Conservation (phyloP, 2,329 filamentous ascomycete genomes). For the Pseudohalonectria lignicola region DNA sequence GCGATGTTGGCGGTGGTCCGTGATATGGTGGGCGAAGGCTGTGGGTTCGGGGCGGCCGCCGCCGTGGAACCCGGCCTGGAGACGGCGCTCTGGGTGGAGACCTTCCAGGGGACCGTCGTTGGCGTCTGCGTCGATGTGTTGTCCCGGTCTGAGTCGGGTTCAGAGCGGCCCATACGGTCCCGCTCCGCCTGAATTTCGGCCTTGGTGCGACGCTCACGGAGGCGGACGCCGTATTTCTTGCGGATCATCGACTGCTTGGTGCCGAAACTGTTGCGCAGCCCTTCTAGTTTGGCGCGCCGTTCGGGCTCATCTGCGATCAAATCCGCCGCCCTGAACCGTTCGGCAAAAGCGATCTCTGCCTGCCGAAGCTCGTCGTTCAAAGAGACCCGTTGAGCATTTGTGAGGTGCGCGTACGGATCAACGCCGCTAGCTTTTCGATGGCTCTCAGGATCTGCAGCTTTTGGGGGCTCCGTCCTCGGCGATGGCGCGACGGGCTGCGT, state of each 20-base stretch:
- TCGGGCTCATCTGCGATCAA: constrained; percentile 20
- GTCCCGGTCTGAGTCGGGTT: no score
- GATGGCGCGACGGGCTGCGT: no score
- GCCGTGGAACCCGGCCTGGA: no score
- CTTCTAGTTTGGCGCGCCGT: constrained; percentile 22
- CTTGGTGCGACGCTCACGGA: constrained; percentile 35
- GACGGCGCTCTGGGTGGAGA: no score
- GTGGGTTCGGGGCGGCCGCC: no score
- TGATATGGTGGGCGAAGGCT: not conserved
- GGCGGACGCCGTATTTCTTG: constrained; percentile 45
- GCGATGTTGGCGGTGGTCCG: not conserved
- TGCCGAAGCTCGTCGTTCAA: constrained; percentile 25
- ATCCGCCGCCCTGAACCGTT: constrained; percentile 30
- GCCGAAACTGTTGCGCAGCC: constrained; percentile 39
- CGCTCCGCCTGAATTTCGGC: constrained; percentile 32
- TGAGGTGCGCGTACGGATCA: constrained; percentile 35
- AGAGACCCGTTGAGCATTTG: constrained; percentile 13
- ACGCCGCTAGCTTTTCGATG: constrained; percentile 12
- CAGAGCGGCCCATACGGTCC: constrained; percentile 23
- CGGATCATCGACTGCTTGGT: constrained; percentile 46
- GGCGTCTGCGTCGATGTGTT: no score
- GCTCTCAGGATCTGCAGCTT: no score
- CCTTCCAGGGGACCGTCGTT: no score
- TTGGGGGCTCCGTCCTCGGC: not conserved
- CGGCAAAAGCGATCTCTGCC: constrained; percentile 25